Evolutionary conservation across 2,329 filamentous ascomycete genomes (phyloP), one percentile per base, ranked within the genome.

Genomic region (Colletotrichum sp.): DNA sequence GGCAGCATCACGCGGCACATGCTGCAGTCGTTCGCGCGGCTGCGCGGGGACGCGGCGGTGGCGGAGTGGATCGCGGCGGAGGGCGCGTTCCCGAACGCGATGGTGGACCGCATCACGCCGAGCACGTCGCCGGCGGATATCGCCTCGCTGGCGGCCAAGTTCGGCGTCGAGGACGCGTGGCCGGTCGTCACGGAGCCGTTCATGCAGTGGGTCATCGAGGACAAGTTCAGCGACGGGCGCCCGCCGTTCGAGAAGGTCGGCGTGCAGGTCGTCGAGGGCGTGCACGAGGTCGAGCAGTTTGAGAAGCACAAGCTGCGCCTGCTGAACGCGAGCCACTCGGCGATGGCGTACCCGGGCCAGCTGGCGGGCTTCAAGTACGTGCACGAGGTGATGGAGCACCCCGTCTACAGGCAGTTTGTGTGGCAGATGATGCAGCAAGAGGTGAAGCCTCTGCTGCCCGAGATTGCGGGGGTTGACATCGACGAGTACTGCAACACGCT

Each of bases 291-390:
- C 32, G 89, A 90, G 83, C 82, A 89, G 80, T 90, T 89, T 77
- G 89, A 90, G 85, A 89, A 88, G 85, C 88, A 90, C 85, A 90
- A 90, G 85, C 87, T 90, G 49, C 88, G 89, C 21, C 85, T 90
- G 71, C 87, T 90, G 74, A 90, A 90, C 80, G 89, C 86, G 76
- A 87, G 85, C 68, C 89, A 90, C 85, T 89, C 88, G 0, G 87
- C 89, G 71, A 85, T 90, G 71, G 87, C 87, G 18, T 90, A 90
- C 83, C 84, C 87, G 0, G 89, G 87, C 60, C 87, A 88, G 76
- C 83, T 90, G 57, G 88, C 88, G 2, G 89, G 89, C 76, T 90
- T 89, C 83, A 83, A 86, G 79, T 90, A 90, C 81, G 88, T 90
- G 60, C 88, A 90, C 81, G 88, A 90, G 80, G 89, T 89, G 62